Conservation (phyloP, 2,329 filamentous ascomycete genomes). For the Grosmannia clavigera region DNA sequence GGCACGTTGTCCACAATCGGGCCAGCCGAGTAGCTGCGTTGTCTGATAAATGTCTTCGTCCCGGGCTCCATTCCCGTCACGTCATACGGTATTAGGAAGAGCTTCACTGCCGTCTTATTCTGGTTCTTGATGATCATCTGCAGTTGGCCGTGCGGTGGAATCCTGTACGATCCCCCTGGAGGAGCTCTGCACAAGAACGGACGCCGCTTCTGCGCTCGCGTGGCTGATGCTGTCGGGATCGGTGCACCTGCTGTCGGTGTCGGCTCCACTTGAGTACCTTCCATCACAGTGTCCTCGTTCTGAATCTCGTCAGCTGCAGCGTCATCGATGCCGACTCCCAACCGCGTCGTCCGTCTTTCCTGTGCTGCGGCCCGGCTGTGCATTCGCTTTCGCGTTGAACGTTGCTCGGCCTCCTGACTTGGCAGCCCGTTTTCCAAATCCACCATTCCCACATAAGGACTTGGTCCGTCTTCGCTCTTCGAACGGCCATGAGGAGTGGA, state of each 20-base stretch:
- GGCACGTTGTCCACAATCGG: constrained; percentile 58
- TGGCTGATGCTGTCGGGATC: neutral
- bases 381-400: constrained; percentile 32
- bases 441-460: constrained; percentile 88
- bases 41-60: constrained; percentile 90
- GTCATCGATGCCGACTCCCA: neutral
- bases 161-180: constrained; percentile 82
- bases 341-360: neutral
- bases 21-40: constrained; percentile 82
- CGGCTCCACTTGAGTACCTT: constrained; percentile 13
- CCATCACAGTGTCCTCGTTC: constrained; percentile 9
- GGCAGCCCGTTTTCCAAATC: constrained; percentile 74
- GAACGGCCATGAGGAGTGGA: constrained; percentile 50
- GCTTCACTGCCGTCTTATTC: constrained; percentile 93
- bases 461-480: constrained; percentile 71
- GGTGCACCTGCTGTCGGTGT: constrained; percentile 8
- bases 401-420: constrained; percentile 34
- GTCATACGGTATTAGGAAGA: constrained; percentile 91
- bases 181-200: constrained; percentile 45
- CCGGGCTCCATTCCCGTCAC: constrained; percentile 83
- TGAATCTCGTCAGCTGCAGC: neutral
- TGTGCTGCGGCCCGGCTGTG: constrained; percentile 25
- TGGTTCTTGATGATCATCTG: constrained; percentile 98
- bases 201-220: constrained; percentile 34
- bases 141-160: constrained; percentile 84